These are phyloP conservation scores for Coelastrella sp. DNA, from an alignment of 139 green algal species.

Conservation along the genomic window DNA sequence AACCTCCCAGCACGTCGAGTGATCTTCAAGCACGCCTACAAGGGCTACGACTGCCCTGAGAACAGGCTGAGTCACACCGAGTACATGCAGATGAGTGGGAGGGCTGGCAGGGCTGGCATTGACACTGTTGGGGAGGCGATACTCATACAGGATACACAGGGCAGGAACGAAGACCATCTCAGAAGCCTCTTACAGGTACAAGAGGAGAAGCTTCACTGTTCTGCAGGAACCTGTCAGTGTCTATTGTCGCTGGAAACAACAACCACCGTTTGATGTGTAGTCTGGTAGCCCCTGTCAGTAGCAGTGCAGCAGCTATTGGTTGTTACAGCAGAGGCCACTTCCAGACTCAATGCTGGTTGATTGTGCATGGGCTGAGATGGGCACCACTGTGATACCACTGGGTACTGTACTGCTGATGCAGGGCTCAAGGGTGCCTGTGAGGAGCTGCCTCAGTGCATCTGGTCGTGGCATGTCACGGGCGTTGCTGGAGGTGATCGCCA, in stretches of 20 bases:
- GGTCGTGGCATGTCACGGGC: slow-evolving; percentile 83
- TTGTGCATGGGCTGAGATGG: too few relatives aligned
- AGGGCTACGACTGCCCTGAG: slow-evolving; percentile 42
- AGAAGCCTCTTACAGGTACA: slow-evolving; percentile 45
- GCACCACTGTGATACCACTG: not conserved
- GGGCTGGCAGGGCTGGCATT: slow-evolving; percentile 80
- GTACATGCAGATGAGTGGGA: slow-evolving; percentile 84
- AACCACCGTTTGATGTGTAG: too few relatives aligned
- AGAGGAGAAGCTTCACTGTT: too few relatives aligned
- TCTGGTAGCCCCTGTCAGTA: too few relatives aligned
- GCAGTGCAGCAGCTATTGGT: too few relatives aligned
- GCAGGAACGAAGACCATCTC: slow-evolving; percentile 38
- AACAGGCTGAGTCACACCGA: slow-evolving; percentile 67
- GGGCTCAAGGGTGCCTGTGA: slow-evolving; percentile 49
- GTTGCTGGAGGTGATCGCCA: slow-evolving; percentile 85
- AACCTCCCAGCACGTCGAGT: slow-evolving; percentile 92
- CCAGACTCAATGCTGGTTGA: too few relatives aligned
- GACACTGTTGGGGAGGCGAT: slow-evolving; percentile 76
- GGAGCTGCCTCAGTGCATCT: slow-evolving; percentile 76
- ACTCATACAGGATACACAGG: slow-evolving; percentile 54
- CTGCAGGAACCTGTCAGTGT: too few relatives aligned
- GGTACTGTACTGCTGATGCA: slow-evolving; percentile 8
- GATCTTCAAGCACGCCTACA: slow-evolving; percentile 81
- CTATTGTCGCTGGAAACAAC: too few relatives aligned
- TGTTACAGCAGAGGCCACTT: too few relatives aligned